Evolutionary conservation across 2,329 filamentous ascomycete genomes (phyloP).

Genomic region (Ampelomyces quisqualis): DNA sequence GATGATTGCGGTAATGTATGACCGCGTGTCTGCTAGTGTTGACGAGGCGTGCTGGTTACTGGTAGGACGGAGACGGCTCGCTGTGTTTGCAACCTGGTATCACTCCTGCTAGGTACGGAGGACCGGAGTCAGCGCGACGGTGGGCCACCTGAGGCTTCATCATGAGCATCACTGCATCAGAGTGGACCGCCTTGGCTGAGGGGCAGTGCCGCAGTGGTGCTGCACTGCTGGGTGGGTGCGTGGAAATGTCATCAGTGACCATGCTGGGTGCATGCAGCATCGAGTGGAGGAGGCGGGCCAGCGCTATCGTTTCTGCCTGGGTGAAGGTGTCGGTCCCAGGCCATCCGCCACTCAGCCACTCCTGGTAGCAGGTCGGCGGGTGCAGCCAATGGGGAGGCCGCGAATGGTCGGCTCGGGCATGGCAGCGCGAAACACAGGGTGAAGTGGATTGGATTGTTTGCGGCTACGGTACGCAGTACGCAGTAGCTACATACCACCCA

Average conservation of each 20-base stretch:
- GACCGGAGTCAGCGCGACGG: conserved; percentile 26
- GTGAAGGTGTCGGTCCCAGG: conserved; percentile 18
- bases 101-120: conserved; percentile 1
- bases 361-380: conserved; percentile 9
- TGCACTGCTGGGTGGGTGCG: conserved; percentile 21
- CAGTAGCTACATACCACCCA: not conserved
- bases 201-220: too few species aligned
- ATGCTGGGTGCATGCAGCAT: conserved; percentile 13
- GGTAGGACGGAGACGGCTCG: conserved; percentile 15
- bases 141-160: conserved; percentile 23
- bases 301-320: conserved; percentile 25
- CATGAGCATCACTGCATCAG: conserved; percentile 8
- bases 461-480: too few species aligned
- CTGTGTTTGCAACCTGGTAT: conserved; percentile 31
- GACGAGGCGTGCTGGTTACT: conserved; percentile 5
- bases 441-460: conserved; percentile 2
- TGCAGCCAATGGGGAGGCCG: not conserved
- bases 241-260: conserved; percentile 10
- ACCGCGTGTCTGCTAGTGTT: conserved; percentile 27
- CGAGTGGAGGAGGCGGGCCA: conserved; percentile 23
- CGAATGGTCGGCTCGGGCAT: not conserved
- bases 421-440: conserved; percentile 2
- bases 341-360: too few species aligned
- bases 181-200: conserved; percentile 28
- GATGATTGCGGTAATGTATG: conserved; percentile 39